Evolutionary conservation across 176 grass and related monocot species (phyloP).

Genomic region (Rhynchospora tenuis): DNA sequence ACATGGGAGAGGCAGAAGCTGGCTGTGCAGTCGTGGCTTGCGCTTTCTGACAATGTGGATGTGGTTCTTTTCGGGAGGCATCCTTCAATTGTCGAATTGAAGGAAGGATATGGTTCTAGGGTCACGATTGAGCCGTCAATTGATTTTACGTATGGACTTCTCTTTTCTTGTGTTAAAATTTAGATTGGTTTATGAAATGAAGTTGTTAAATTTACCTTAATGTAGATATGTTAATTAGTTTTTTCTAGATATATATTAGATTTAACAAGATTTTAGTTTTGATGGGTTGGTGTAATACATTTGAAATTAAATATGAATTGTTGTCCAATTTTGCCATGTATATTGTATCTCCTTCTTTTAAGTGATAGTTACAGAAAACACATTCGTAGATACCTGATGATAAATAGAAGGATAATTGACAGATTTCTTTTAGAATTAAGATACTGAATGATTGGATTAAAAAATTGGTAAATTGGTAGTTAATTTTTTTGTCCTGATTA

Average conservation of each 20-base stretch:
- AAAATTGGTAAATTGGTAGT: not conserved
- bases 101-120: slow-evolving; percentile 32
- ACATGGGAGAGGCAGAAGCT: slow-evolving; percentile 45
- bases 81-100: slow-evolving; percentile 24
- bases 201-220: not conserved
- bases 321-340: not conserved
- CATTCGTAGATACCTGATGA: not conserved
- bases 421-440: not conserved
- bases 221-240: not conserved
- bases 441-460: not conserved
- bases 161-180: not conserved
- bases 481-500: slow-evolving; percentile 3
- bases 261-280: not conserved
- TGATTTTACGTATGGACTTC: slow-evolving; percentile 54
- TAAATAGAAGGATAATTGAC: not conserved
- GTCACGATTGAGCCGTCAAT: slow-evolving; percentile 46
- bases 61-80: slow-evolving; percentile 59
- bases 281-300: not conserved
- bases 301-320: not conserved
- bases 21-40: slow-evolving; percentile 80
- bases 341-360: not conserved
- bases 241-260: not conserved
- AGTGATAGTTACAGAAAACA: not conserved
- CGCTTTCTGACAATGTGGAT: slow-evolving; percentile 44
- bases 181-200: not conserved